phyloP scores from a whole-genome alignment of 331 rosid species.

The Phaseolus coccineus region DNA sequence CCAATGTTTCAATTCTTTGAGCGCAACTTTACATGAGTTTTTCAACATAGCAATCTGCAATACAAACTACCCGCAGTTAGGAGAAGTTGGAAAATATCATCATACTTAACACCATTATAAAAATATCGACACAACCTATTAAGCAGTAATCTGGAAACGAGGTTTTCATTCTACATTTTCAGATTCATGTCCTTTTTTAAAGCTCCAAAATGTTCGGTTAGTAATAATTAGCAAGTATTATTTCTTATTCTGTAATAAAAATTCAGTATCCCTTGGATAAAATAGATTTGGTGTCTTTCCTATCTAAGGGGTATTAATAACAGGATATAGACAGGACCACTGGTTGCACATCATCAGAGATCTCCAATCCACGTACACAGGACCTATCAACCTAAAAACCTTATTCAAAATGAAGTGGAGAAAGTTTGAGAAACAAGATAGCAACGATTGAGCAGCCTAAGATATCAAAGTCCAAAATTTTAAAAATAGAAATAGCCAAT shows the following conservation, averaged over 20 bases:
- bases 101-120: slow-evolving; percentile 17
- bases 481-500: neutral
- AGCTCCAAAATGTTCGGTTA: slow-evolving; percentile 13
- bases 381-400: slow-evolving; percentile 16
- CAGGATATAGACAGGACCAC: slow-evolving; percentile 13
- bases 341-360: slow-evolving; percentile 20
- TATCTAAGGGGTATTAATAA: slow-evolving; percentile 8
- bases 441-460: neutral
- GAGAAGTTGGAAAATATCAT: slow-evolving; percentile 35
- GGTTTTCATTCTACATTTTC: slow-evolving; percentile 21
- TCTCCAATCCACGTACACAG: slow-evolving; percentile 10
- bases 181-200: slow-evolving; percentile 1
- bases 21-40: slow-evolving; percentile 61
- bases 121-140: slow-evolving; percentile 24
- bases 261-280: slow-evolving; percentile 13
- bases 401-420: slow-evolving; percentile 5
- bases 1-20: slow-evolving; percentile 76
- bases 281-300: slow-evolving; percentile 27
- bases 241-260: neutral
- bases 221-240: neutral
- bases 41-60: slow-evolving; percentile 79
- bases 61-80: slow-evolving; percentile 39
- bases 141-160: slow-evolving; percentile 15
- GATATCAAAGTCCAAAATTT: neutral
- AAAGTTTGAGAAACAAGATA: slow-evolving; percentile 13